Evolutionary conservation across 768 basidiomycete genomes (phyloP), one percentile per base, ranked within the genome.

Genomic region (Amanita rimosa): DNA sequence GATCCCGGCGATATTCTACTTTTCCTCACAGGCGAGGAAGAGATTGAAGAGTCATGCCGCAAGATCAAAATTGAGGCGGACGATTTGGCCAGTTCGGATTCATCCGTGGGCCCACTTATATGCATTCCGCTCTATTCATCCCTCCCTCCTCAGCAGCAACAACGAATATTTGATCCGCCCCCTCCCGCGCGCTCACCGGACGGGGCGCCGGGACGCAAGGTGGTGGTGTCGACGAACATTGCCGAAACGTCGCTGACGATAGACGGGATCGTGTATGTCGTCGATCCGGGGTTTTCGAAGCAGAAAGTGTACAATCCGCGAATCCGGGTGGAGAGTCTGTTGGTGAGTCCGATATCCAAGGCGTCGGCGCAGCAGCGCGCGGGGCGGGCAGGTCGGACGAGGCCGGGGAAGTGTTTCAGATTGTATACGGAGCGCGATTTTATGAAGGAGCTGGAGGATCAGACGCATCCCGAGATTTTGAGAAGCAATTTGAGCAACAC

Each of bases 231-330:
- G 7, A 99, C 95, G 24, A 99, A 98, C 61, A 92, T 98, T 50
- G 96, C 96, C 3, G 95, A 99, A 66, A 98, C 95, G 1, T 95
- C 92, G 2, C 67, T 98, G 37, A 99, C 95, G 2, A 98, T 99
- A 50, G 95, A 99, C 56, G 95, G 95, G 17, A 97, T 99, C 58
- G 94, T 99, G n/a, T 99, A 98, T 58, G 95, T 97, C 50, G 93
- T 97, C 40, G 95, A 97, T 60, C 91, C 94, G 0, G 94, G 93
- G 1, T 96, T 98, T 69, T 93, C 87, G 29, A 95, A 99, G 66
- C 95, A 97, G 66, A 97, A 95, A 61, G 85, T 98, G 43, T 99
- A 98, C 71, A 98, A 97, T 62, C 96, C 95, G 0, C 78, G 95
- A 26, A 96, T 97, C 52, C 83, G 95, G 41, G 95, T 98, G 16